Percentiles rank a stretch among this genome's conserved stretches.
Conservation (phyloP, 2,329 filamentous ascomycete genomes). For the Fonsecaea monophora region DNA sequence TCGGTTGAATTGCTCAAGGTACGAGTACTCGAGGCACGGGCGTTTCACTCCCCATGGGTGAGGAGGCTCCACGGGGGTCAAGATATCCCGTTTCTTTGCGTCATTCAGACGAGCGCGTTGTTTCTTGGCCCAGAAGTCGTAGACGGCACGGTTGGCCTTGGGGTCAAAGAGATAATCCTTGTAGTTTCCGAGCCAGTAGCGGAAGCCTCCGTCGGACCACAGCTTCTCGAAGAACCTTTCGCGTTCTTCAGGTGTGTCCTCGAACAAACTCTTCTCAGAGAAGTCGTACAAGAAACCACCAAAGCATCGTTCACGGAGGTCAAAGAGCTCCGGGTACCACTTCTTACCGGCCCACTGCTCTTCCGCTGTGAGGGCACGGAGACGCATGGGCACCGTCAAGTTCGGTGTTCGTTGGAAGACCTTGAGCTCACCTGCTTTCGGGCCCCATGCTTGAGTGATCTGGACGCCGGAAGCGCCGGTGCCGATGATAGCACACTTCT, state of each 20-base stretch:
- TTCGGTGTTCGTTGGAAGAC: conserved; percentile 70
- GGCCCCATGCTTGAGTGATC: conserved; percentile 66
- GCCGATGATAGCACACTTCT: conserved; percentile 68
- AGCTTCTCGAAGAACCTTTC: conserved; percentile 57
- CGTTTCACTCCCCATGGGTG: conserved; percentile 64
- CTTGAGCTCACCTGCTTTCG: conserved; percentile 58
- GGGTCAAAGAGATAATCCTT: conserved; percentile 58
- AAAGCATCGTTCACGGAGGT: conserved; percentile 45
- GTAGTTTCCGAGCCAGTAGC: conserved; percentile 62
- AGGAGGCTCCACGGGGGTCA: conserved; percentile 61
- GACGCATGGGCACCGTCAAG: conserved; percentile 66
- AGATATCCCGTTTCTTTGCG: conserved; percentile 57
- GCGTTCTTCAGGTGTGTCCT: conserved; percentile 46
- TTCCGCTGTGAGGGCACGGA: conserved; percentile 57
- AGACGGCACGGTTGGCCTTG: conserved; percentile 60
- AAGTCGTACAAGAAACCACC: conserved; percentile 63
- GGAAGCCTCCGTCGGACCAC: conserved; percentile 64
- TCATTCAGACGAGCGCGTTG: conserved; percentile 60
- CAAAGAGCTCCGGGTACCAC: conserved; percentile 34
- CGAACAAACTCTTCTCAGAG: conserved; percentile 61
- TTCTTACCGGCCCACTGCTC: conserved; percentile 58
- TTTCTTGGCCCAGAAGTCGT: conserved; percentile 64
- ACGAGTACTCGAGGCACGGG: conserved; percentile 56
- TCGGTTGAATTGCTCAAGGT: conserved; percentile 59
- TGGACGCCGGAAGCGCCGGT: conserved; percentile 71